phyloP scores from a whole-genome alignment of 192 early-diverging fungal species.

The Powellomyces hirtus region DNA sequence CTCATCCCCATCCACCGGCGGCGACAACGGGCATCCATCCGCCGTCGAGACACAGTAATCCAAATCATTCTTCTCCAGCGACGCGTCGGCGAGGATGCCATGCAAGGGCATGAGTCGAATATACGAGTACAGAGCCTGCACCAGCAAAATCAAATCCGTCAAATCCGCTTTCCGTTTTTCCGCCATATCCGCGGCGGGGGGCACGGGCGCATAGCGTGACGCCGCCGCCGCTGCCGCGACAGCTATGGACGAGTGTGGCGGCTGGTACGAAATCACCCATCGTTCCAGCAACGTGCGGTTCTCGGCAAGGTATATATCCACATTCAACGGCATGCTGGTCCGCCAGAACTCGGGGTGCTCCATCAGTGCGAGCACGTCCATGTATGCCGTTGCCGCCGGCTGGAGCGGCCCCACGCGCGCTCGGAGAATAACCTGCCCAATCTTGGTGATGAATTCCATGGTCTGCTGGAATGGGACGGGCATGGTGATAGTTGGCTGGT shows the following conservation, averaged over 20 bases:
- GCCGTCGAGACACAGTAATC: conserved; percentile 36
- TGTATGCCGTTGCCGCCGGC: not conserved
- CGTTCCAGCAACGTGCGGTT: conserved; percentile 40
- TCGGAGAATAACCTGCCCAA: conserved; percentile 34
- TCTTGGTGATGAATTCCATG: conserved; percentile 42
- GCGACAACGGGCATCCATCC: conserved; percentile 36
- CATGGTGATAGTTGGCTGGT: not conserved
- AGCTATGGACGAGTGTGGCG: not conserved
- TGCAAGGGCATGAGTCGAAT: conserved; percentile 49
- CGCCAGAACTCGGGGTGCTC: conserved; percentile 41
- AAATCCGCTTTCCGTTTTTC: conserved; percentile 19
- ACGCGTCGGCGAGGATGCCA: conserved; percentile 22
- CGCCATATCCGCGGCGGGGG: not conserved
- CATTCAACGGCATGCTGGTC: conserved; percentile 39
- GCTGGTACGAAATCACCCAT: conserved; percentile 48
- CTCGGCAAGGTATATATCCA: conserved; percentile 37
- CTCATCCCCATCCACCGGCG: not conserved
- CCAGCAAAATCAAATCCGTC: conserved; percentile 46
- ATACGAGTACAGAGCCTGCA: conserved; percentile 53
- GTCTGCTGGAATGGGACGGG: not conserved
- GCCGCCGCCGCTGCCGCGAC: not conserved
- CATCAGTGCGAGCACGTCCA: conserved; percentile 6
- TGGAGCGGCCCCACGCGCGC: conserved; percentile 16
- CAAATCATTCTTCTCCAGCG: not conserved
- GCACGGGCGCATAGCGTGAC: not conserved